Conservation (phyloP, 2,329 filamentous ascomycete genomes). For the Xylogone sp. region DNA sequence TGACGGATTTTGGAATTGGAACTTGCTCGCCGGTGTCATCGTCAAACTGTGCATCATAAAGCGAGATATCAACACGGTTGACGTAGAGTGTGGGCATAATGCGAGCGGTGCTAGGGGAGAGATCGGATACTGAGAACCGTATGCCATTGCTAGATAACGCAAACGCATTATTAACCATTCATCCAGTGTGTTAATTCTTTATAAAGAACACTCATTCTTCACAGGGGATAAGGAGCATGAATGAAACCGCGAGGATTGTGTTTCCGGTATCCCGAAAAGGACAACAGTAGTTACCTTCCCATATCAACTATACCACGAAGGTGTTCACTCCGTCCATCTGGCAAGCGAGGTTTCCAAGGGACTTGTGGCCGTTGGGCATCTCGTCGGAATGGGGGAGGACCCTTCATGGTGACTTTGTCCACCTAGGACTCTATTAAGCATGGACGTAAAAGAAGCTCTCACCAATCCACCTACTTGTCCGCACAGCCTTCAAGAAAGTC, state of each 20-base stretch:
- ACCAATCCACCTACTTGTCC: too few species aligned
- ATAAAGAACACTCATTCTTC: background rate
- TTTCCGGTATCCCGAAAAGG: background rate
- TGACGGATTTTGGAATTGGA: constrained; percentile 50
- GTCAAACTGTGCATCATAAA: constrained; percentile 60
- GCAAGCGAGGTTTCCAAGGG: too few species aligned
- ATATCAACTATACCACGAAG: constrained; percentile 33
- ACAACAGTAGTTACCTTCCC: constrained; percentile 28
- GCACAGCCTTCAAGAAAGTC: too few species aligned
- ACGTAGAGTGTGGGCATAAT: constrained; percentile 56
- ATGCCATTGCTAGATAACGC: constrained; percentile 57
- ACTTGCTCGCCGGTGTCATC: constrained; percentile 34
- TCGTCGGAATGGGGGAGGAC: too few species aligned
- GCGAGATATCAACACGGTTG: constrained; percentile 55
- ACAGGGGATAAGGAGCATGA: background rate
- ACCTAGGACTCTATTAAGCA: too few species aligned
- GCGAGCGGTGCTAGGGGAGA: constrained; percentile 52
- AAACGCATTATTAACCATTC: background rate
- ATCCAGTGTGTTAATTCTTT: background rate
- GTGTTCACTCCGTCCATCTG: background rate
- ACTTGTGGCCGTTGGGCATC: too few species aligned
- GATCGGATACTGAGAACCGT: constrained; percentile 64
- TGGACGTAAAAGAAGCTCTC: too few species aligned
- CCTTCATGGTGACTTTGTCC: too few species aligned
- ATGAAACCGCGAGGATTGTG: too few species aligned